These are phyloP conservation scores for Globisporangium polare DNA, from an alignment of 352 stramenopile genomes.

Conservation along the genomic window DNA sequence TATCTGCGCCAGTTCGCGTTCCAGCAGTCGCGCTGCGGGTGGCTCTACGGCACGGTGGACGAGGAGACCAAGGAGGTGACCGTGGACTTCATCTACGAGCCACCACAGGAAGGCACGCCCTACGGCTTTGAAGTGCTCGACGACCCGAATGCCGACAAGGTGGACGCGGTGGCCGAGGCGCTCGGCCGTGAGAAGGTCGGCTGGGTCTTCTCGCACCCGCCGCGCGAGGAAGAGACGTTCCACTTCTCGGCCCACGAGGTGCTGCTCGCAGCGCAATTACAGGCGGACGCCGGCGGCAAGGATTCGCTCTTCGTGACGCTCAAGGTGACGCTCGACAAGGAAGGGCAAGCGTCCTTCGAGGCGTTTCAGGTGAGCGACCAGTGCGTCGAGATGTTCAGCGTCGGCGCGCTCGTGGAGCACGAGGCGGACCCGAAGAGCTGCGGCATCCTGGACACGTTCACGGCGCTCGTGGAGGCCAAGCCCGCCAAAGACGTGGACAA, in stretches of 20 bases:
- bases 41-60: conserved; percentile 93
- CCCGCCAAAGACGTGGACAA: conserved; percentile 90
- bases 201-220: conserved; percentile 97
- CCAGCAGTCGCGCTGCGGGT: conserved; percentile 92
- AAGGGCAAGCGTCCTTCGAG: conserved; percentile 94
- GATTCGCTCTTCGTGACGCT: conserved; percentile 96
- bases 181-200: conserved; percentile 92
- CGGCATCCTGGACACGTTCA: conserved; percentile 95
- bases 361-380: conserved; percentile 97
- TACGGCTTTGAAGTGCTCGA: conserved; percentile 92
- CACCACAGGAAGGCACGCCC: conserved; percentile 87
- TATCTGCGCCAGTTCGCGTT: conserved; percentile 91
- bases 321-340: conserved; percentile 92
- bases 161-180: conserved; percentile 81
- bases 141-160: conserved; percentile 84
- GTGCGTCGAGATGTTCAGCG: conserved; percentile 98
- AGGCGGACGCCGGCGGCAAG: conserved; percentile 93
- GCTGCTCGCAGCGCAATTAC: conserved; percentile 93
- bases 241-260: conserved; percentile 90
- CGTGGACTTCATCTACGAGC: conserved; percentile 96
- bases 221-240: conserved; percentile 93
- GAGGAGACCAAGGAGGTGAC: conserved; percentile 82
- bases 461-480: conserved; percentile 96
- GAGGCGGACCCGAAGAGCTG: conserved; percentile 89
- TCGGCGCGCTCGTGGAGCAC: conserved; percentile 90